phyloP scores from a whole-genome alignment of 2,329 filamentous ascomycete species.

The Penicillium sp. region DNA sequence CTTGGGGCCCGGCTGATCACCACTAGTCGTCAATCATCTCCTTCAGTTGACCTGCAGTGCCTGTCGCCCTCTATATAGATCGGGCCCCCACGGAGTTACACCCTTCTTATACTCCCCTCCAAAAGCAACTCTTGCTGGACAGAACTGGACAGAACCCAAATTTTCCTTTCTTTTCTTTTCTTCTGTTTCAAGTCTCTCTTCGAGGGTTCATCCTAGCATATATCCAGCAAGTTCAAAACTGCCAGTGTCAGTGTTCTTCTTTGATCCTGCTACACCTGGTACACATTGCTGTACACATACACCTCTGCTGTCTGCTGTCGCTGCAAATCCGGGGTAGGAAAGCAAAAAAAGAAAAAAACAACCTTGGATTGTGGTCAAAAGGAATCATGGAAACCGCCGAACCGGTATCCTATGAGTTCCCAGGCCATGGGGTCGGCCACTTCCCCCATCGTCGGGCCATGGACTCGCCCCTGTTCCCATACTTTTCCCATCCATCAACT shows the following conservation, averaged over 20 bases:
- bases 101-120: not conserved
- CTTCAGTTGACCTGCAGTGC: slow-evolving; percentile 1
- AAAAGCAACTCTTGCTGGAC: not conserved
- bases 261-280: too few species aligned
- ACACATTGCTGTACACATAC: too few species aligned
- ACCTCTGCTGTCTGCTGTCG: not conserved
- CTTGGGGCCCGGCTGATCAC: slow-evolving; percentile 28
- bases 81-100: slow-evolving; percentile 4
- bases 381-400: slow-evolving; percentile 45
- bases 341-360: slow-evolving; percentile 6
- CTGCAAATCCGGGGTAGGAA: not conserved
- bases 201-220: slow-evolving; percentile 1
- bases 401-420: slow-evolving; percentile 45
- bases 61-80: slow-evolving; percentile 10
- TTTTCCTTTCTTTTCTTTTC: not conserved
- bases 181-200: not conserved
- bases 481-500: slow-evolving; percentile 41
- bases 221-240: not conserved
- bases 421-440: slow-evolving; percentile 41
- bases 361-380: too few species aligned
- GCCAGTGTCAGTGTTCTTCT: not conserved
- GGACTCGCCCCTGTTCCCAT: slow-evolving; percentile 41
- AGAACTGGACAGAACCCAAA: slow-evolving; percentile 5
- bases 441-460: slow-evolving; percentile 44
- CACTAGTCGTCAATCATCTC: slow-evolving; percentile 23